Conservation (phyloP, 169 alveolate species). For the Perkinsus marinus region DNA sequence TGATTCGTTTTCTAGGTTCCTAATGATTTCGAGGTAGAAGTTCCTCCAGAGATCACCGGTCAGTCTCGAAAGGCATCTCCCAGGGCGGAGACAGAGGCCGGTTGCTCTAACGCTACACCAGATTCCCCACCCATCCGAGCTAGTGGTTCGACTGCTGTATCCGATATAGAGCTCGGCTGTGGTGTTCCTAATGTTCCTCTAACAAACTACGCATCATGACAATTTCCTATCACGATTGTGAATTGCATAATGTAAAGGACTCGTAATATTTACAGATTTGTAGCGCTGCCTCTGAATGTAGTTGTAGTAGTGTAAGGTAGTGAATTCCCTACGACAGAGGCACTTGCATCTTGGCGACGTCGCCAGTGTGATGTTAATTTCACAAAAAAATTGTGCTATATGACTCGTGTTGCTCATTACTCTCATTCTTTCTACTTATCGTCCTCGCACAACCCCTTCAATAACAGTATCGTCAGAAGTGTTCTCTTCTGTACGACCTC, state of each 20-base stretch:
- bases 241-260: neutral
- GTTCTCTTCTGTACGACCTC: too few relatives aligned
- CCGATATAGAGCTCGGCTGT: neutral
- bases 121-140: neutral
- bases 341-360: too few relatives aligned
- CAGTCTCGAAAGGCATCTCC: neutral
- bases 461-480: too few relatives aligned
- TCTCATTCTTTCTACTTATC: too few relatives aligned
- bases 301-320: too few relatives aligned
- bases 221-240: too few relatives aligned
- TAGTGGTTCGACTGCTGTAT: neutral
- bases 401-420: too few relatives aligned
- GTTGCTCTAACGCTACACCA: neutral
- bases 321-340: too few relatives aligned
- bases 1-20: neutral
- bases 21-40: neutral
- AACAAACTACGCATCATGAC: neutral
- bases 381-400: too few relatives aligned
- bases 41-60: neutral
- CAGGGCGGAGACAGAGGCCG: neutral
- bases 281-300: neutral
- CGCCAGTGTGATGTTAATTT: too few relatives aligned
- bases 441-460: too few relatives aligned
- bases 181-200: too few relatives aligned
- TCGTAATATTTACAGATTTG: neutral